phyloP scores from a whole-genome alignment of 2,329 filamentous ascomycete species.

The Fusarium vanettenii region DNA sequence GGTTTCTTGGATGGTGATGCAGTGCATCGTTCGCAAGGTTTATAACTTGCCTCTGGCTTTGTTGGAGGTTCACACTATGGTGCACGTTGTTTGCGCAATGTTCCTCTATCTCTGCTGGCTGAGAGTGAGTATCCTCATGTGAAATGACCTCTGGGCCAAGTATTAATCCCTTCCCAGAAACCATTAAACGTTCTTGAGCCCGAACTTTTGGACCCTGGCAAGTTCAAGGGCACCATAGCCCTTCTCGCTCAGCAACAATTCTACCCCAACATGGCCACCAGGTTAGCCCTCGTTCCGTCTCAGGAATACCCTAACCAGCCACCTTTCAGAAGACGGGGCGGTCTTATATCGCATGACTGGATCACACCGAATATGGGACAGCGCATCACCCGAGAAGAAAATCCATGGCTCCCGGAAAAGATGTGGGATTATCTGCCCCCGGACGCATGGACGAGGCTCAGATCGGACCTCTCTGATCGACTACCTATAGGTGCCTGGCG shows the following conservation, averaged over 20 bases:
- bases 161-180: neutral
- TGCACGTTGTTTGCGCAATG: slow-evolving; percentile 33
- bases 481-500: neutral
- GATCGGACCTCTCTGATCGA: neutral
- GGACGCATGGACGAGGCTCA: neutral
- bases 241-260: slow-evolving; percentile 16
- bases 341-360: neutral
- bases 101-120: slow-evolving; percentile 37
- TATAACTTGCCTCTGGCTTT: slow-evolving; percentile 51
- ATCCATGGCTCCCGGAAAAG: neutral
- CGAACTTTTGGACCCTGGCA: neutral
- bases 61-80: slow-evolving; percentile 48
- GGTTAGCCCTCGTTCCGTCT: neutral
- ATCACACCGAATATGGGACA: neutral
- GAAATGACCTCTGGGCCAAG: neutral
- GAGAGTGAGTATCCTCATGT: slow-evolving; percentile 4
- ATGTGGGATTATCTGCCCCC: neutral
- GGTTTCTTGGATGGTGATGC: slow-evolving; percentile 51
- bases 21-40: slow-evolving; percentile 47
- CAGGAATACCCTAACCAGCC: neutral
- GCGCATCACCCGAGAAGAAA: neutral
- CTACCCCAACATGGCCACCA: neutral
- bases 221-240: slow-evolving; percentile 13
- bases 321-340: neutral
- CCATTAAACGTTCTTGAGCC: slow-evolving; percentile 26